Conservation (phyloP, 306 rosid species). For the Cucumis cinereus region DNA sequence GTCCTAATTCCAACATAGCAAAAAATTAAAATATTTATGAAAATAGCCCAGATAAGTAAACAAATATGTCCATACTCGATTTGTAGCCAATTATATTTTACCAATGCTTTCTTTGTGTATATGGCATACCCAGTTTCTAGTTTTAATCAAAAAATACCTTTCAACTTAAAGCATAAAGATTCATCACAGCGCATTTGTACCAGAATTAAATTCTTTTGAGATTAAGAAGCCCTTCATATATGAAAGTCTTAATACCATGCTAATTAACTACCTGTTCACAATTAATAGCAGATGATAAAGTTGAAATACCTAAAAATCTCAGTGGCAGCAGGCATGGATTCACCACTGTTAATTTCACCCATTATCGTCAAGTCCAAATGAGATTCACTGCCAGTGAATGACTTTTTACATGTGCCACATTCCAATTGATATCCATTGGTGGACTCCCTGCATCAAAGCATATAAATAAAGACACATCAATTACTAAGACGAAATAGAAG, state of each 20-base stretch:
- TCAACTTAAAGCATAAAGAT: neutral
- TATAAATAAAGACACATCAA: slow-evolving; percentile 10
- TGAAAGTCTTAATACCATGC: neutral
- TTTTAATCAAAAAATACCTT: neutral
- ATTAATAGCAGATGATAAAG: neutral
- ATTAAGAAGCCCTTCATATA: neutral
- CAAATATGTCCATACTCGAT: neutral
- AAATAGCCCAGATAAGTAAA: neutral
- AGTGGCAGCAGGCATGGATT: slow-evolving; percentile 54
- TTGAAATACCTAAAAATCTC: slow-evolving; percentile 67
- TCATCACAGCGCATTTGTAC: neutral
- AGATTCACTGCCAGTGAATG: slow-evolving; percentile 44
- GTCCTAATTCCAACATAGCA: neutral
- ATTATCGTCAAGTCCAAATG: slow-evolving; percentile 54
- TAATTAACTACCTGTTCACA: neutral
- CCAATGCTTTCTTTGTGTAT: neutral
- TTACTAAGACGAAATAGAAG: neutral
- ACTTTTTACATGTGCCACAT: slow-evolving; percentile 68
- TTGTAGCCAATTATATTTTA: neutral
- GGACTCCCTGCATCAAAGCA: slow-evolving; percentile 36
- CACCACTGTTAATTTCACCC: slow-evolving; percentile 44
- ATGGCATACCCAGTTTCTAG: neutral
- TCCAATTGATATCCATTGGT: slow-evolving; percentile 41
- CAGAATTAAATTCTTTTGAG: neutral
- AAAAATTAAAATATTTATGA: neutral